Evolutionary conservation across 257 asterid species (phyloP), one percentile per base, ranked within the genome.

Genomic region (Przewalskia tangutica): DNA sequence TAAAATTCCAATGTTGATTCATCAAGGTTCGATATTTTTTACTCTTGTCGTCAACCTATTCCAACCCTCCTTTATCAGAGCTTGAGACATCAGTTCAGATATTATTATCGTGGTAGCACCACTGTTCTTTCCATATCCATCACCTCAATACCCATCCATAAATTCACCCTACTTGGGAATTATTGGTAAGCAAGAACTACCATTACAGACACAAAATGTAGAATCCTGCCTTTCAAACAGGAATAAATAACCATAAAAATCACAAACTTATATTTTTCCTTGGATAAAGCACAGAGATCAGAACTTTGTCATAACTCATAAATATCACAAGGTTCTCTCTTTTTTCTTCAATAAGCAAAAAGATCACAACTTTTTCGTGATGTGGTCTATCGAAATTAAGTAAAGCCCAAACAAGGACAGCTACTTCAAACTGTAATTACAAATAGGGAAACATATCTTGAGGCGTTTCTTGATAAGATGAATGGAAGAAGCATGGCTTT

Each of bases 401-500:
- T 53, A 13, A 53, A 13, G n/a, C 58, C 58, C 62, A 17, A 56
- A 56, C 5, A 54, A 64, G 13, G n/a, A 62, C 8, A 65, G 46
- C 71, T 12, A 12, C 11, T 44, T n/a, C n/a, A n/a, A n/a, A n/a
- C n/a, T n/a, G n/a, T n/a, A n/a, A 48, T 27, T 50, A 73, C 4
- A 7, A 18, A 73, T 11, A 82, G 16, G 56, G 7, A 63, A 18
- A 76, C 82, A 62, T 68, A 94, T 98, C 86, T 87, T 87, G 3
- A 93, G 87, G 82, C 98, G 99, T 89, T 92, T 94, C 92, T 93
- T 96, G 88, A 93, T 90, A 54, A 94, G 95, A 84, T 89, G 89
- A 82, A 94, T 87, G 14, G 97, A 89, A 86, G 98, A 89, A 44
- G 98, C 95, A 56, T 96, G 98, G 82, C 98, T 93, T 86, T 84